Conservation (phyloP, 2,329 filamentous ascomycete species). For the Fusarium austroafricanum region DNA sequence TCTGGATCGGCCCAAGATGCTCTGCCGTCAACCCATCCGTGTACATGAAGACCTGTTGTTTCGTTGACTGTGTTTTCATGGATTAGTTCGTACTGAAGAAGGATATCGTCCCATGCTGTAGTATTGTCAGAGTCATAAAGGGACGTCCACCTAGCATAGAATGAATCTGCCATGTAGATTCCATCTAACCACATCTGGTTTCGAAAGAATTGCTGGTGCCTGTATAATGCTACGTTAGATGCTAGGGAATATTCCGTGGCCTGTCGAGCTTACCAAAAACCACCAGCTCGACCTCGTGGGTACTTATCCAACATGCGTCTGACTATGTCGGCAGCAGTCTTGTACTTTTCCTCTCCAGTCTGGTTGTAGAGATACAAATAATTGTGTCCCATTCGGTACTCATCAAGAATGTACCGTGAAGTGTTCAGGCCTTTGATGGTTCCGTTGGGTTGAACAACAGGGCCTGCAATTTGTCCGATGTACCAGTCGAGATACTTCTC, state of each 20-base stretch:
- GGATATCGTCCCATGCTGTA: constrained; percentile 57
- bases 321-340: constrained; percentile 58
- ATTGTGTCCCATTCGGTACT: constrained; percentile 64
- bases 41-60: constrained; percentile 58
- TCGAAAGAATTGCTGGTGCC: constrained; percentile 53
- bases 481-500: constrained; percentile 57
- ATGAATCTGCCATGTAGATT: constrained; percentile 60
- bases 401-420: constrained; percentile 60
- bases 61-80: constrained; percentile 54
- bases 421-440: constrained; percentile 59
- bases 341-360: constrained; percentile 59
- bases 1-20: constrained; percentile 61
- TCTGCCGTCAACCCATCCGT: constrained; percentile 62
- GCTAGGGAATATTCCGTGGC: fast-evolving
- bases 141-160: constrained; percentile 54
- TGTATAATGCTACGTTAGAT: neutral
- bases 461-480: constrained; percentile 57
- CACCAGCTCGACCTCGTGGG: constrained; percentile 60
- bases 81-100: constrained; percentile 58
- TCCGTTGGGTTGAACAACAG: constrained; percentile 59
- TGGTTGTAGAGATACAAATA: constrained; percentile 60
- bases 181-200: constrained; percentile 70
- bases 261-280: constrained; percentile 57
- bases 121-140: constrained; percentile 50
- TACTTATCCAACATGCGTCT: constrained; percentile 58